These are phyloP conservation scores for Conringia planisiliqua DNA, from an alignment of 345 rosid genomes.

Conservation along the genomic window DNA sequence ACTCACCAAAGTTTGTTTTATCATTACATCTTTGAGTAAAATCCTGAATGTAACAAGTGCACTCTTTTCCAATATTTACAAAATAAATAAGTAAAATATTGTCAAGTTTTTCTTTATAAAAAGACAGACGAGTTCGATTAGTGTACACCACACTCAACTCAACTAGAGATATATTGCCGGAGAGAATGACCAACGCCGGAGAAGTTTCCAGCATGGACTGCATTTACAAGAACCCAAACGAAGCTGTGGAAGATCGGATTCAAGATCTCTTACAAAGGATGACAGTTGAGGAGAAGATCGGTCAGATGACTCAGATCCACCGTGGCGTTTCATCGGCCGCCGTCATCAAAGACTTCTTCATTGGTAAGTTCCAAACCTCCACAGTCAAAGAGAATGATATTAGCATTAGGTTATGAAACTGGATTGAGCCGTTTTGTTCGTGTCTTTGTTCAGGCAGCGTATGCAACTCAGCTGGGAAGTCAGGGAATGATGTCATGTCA, in stretches of 20 bases:
- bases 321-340: conserved; percentile 38
- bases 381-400: too few species aligned
- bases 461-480: conserved; percentile 54
- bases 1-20: not conserved
- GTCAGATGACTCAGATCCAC: conserved; percentile 52
- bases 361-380: conserved; percentile 35
- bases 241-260: conserved; percentile 50
- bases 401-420: not conserved
- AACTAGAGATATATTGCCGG: not conserved
- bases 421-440: not conserved
- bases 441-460: conserved; percentile 52
- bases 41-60: not conserved
- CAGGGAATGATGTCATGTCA: conserved; percentile 47
- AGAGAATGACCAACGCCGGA: not conserved
- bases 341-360: conserved; percentile 42
- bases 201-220: not conserved
- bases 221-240: conserved; percentile 56
- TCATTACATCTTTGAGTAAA: too few species aligned
- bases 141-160: not conserved
- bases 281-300: conserved; percentile 53
- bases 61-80: not conserved
- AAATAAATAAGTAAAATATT: not conserved
- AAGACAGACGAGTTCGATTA: not conserved
- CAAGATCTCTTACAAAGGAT: conserved; percentile 41
- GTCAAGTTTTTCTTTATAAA: not conserved